Evolutionary conservation across 371 early-diverging fungal species (phyloP), one percentile per base, ranked within the genome.

Genomic region (Sporodiniella umbellata): DNA sequence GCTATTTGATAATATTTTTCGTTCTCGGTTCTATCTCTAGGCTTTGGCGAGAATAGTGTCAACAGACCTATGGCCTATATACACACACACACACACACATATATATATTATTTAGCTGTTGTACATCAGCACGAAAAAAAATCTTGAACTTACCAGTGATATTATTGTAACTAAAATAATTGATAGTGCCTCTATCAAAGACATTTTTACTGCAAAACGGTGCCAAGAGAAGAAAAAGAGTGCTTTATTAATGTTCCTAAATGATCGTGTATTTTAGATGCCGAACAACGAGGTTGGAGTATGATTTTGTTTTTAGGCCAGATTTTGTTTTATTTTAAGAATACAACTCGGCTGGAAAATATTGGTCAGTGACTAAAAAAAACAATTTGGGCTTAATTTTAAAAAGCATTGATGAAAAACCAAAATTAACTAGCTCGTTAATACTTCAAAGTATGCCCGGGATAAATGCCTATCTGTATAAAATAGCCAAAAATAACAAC

Each of bases 1-100:
- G 62, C 68, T 57, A 78, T 68, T 23, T 24, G 33, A 54, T 78
- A 87, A 53, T 70, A 72, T 45, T 58, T 68, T 54, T 87, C 87
- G 18, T 59, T 70, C 30, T 74, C 75, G 14, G 80, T 81, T 33
- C 64, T 66, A 17, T 55, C 33, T 33, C 84, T 72, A 17, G 83
- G 82, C 42, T 54, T 66, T 12, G 85, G 84, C n/a, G 81, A 68
- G 14, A 64, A 60, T 30, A 69, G 24, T 24, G 66, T 31, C 7
- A 83, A 64, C 31, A 75, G 53, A 6, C 63, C 64, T 15, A 79
- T 23, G 12, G 77, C 37, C 79, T 79, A 51, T n/a, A n/a, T n/a
- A n/a, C n/a, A n/a, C n/a, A n/a, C n/a, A n/a, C n/a, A n/a, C n/a
- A n/a, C n/a, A n/a, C n/a, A n/a, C n/a, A n/a, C n/a, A n/a, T n/a